phyloP scores from a whole-genome alignment of 768 basidiomycete species.

The Mycena metata region DNA sequence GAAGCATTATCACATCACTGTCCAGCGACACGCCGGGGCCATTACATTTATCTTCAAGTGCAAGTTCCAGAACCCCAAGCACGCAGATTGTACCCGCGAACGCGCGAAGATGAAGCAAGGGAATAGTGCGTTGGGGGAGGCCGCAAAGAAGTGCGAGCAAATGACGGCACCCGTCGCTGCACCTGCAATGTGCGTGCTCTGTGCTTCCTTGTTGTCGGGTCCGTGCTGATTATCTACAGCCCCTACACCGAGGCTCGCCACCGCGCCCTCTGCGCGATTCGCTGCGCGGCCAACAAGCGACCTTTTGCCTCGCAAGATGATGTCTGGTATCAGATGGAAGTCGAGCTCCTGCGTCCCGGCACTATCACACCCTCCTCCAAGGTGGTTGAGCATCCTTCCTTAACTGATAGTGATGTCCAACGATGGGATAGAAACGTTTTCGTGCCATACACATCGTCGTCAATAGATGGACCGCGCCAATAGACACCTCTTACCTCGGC shows the following conservation, averaged over 20 bases:
- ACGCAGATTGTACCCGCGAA: conserved; percentile 6
- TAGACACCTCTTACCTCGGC: conserved; percentile 34
- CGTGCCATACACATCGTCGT: conserved; percentile 37
- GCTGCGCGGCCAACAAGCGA: conserved; percentile 34
- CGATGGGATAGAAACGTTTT: conserved; percentile 23
- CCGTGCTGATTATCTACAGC: conserved; percentile 17
- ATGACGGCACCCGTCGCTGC: neutral
- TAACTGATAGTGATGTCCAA: neutral
- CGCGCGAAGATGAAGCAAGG: conserved; percentile 21
- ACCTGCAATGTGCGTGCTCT: too few relatives aligned
- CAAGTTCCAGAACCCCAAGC: conserved; percentile 5
- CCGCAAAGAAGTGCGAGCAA: conserved; percentile 21
- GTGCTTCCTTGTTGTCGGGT: neutral
- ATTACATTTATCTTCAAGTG: conserved; percentile 21
- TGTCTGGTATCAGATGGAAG: conserved; percentile 33
- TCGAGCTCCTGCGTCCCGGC: conserved; percentile 40
- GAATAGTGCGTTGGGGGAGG: conserved; percentile 14
- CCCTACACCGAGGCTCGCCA: conserved; percentile 33
- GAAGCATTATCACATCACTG: conserved; percentile 16
- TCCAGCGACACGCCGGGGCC: conserved; percentile 2
- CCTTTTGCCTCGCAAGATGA: conserved; percentile 39
- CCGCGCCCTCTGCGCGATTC: conserved; percentile 36
- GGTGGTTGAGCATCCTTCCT: conserved; percentile 23
- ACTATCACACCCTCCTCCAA: conserved; percentile 35
- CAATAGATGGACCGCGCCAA: conserved; percentile 40